Percentiles rank a stretch among this genome's conserved stretches.
phyloP scores from a whole-genome alignment of 805 yeast species.

The Candida boidinii region DNA sequence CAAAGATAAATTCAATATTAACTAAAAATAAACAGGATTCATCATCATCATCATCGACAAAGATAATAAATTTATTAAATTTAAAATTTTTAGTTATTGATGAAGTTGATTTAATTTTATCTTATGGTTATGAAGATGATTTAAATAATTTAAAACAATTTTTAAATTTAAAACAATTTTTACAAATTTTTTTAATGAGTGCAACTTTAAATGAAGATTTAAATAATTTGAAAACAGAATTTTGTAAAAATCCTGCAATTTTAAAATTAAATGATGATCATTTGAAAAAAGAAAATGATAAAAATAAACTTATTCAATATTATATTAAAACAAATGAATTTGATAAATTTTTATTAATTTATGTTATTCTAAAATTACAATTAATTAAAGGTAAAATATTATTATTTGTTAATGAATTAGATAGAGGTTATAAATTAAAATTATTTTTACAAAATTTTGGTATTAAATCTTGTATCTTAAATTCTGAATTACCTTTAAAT shows the following conservation, averaged over 20 bases:
- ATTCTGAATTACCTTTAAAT: slow-evolving; percentile 87
- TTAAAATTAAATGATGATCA: slow-evolving; percentile 72
- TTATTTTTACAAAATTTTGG: slow-evolving; percentile 93
- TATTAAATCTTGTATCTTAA: slow-evolving; percentile 75
- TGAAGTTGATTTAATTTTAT: slow-evolving; percentile 86
- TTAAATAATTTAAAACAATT: slow-evolving; percentile 52
- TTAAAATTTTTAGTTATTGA: slow-evolving; percentile 77
- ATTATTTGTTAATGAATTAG: slow-evolving; percentile 87
- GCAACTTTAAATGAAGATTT: slow-evolving; percentile 90
- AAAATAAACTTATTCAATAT: slow-evolving; percentile 67
- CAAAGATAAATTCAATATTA: slow-evolving; percentile 52
- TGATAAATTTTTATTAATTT: slow-evolving; percentile 84
- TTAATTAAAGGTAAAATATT: slow-evolving; percentile 87
- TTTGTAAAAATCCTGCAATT: slow-evolving; percentile 79
- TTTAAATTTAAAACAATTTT: slow-evolving; percentile 62
- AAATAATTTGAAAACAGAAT: slow-evolving; percentile 61
- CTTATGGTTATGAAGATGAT: slow-evolving; percentile 90
- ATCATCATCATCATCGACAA: too few relatives aligned
- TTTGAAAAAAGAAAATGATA: slow-evolving; percentile 38
- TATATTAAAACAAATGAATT: slow-evolving; percentile 81
- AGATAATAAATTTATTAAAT: slow-evolving; percentile 39
- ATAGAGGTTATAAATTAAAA: slow-evolving; percentile 89
- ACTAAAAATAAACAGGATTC: slow-evolving; percentile 36
- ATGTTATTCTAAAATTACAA: slow-evolving; percentile 83
- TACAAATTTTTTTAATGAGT: slow-evolving; percentile 92